Evolutionary conservation across 345 rosid species (phyloP), one percentile per base, ranked within the genome.

Genomic region (Hirschfeldia incana): DNA sequence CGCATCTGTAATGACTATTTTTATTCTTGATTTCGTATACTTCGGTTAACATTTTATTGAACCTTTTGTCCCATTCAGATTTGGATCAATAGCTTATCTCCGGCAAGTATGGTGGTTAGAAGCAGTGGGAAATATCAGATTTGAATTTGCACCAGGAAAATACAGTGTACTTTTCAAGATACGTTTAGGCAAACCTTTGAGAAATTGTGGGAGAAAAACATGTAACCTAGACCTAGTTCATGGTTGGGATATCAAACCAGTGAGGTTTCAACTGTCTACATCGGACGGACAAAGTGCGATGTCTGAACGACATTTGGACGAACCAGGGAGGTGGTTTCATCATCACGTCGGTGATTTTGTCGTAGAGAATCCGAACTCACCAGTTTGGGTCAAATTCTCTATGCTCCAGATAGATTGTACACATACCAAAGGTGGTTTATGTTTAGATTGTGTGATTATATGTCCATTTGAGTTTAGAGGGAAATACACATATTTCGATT

Each of bases 91-190:
- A 65, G 93, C 96, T 75, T 95, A 90, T 84, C 98, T 95, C 51
- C 91, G 94, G 78, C 98, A 95, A 86, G 88, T 90, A 30, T 93
- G 99, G 99, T 95, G 99, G 99, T 88, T 89, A 51, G 98, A 95
- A 84, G 90, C 85, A 12, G 88, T 84, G 15, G 99, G 99, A 34
- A 87, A 88, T 65, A 53, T 90, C 5, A 93, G 81, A 69, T 93
- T 95, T 71, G 90, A 88, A 63, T 93, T 91, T 77, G 84, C 94
- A 13, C 84, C 91, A 0, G 98, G 99, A 26, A 84, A 78, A 2
- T 93, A 95, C 42, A 83, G 91, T 82, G 16, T 95, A 36, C 82
- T 86, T 82, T 95, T 93, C 83, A 87, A 91, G 84, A 84, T 93
- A 30, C 88, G 91, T 46, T 73, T 91, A 39, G 99, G 99, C 3